phyloP scores from a whole-genome alignment of 176 grass and related monocot genomes.

The Oryza nivara region DNA sequence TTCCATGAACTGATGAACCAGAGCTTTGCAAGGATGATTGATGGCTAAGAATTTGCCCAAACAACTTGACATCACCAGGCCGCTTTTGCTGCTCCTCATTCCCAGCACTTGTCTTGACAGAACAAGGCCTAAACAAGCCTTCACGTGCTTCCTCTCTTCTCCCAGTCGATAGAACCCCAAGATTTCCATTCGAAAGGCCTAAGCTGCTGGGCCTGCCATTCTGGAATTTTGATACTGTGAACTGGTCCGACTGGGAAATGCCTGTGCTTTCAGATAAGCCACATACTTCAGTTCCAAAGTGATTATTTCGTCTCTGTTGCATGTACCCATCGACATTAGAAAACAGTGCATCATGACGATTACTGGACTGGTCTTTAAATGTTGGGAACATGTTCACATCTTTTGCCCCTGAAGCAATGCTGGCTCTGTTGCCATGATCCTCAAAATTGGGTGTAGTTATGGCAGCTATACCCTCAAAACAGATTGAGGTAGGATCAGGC shows the following conservation, averaged over 20 bases:
- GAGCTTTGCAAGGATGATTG: slow-evolving; percentile 64
- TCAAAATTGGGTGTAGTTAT: slow-evolving; percentile 55
- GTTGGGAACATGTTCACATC: slow-evolving; percentile 48
- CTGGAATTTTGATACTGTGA: slow-evolving; percentile 49
- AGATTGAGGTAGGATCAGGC: slow-evolving; percentile 57
- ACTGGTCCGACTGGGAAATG: slow-evolving; percentile 49
- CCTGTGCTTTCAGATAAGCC: slow-evolving; percentile 46
- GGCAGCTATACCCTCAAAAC: slow-evolving; percentile 63
- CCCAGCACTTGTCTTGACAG: slow-evolving; percentile 44
- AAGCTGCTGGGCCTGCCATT: slow-evolving; percentile 49
- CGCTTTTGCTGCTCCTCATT: slow-evolving; percentile 52
- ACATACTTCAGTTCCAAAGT: slow-evolving; percentile 28
- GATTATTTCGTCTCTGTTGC: slow-evolving; percentile 37
- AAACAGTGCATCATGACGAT: slow-evolving; percentile 44
- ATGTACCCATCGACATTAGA: slow-evolving; percentile 47
- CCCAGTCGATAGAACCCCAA: slow-evolving; percentile 27
- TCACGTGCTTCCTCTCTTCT: slow-evolving; percentile 32
- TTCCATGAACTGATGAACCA: slow-evolving; percentile 47
- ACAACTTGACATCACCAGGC: slow-evolving; percentile 79
- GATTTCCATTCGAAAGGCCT: slow-evolving; percentile 25
- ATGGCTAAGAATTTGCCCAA: slow-evolving; percentile 76
- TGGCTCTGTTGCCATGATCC: slow-evolving; percentile 40
- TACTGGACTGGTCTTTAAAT: slow-evolving; percentile 44
- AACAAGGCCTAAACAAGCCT: slow-evolving; percentile 30
- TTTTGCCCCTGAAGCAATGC: slow-evolving; percentile 37